These are phyloP conservation scores for Cryomyces antarcticus DNA, from an alignment of 495 filamentous ascomycete species.

Conservation along the genomic window DNA sequence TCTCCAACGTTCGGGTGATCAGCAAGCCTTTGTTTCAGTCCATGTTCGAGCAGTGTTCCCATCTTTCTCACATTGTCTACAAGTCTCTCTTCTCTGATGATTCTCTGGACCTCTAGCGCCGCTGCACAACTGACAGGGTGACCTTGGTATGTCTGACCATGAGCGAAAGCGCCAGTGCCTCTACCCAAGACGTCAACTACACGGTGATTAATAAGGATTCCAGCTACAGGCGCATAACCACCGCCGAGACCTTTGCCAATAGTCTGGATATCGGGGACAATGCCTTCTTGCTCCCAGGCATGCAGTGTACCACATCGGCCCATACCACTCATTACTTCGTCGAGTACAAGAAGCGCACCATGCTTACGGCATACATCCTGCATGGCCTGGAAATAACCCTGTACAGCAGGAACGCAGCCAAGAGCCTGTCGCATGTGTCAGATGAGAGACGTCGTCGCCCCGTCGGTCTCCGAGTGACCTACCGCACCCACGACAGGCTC, in stretches of 20 bases:
- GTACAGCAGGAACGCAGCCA: slow-evolving; percentile 22
- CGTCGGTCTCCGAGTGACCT: slow-evolving; percentile 4
- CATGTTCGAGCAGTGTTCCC: slow-evolving; percentile 23
- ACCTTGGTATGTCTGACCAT: slow-evolving; percentile 39
- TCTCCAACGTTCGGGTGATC: slow-evolving; percentile 38
- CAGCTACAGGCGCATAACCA: slow-evolving; percentile 23
- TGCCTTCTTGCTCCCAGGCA: slow-evolving; percentile 22
- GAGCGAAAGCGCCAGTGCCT: slow-evolving; percentile 25
- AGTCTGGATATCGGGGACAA: slow-evolving; percentile 21
- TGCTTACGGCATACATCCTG: slow-evolving; percentile 22
- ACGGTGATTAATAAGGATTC: slow-evolving; percentile 16
- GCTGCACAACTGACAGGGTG: slow-evolving; percentile 36
- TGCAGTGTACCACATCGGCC: slow-evolving; percentile 21
- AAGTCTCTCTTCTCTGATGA: slow-evolving; percentile 26
- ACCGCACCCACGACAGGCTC: slow-evolving; percentile 48
- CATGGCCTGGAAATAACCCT: slow-evolving; percentile 21
- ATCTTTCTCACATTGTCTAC: slow-evolving; percentile 27
- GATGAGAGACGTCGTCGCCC: neutral
- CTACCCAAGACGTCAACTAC: slow-evolving; percentile 16
- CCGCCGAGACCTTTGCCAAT: slow-evolving; percentile 24
- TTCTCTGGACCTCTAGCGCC: slow-evolving; percentile 33
- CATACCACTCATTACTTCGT: slow-evolving; percentile 27
- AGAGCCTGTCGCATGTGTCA: slow-evolving; percentile 7
- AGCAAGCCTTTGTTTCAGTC: slow-evolving; percentile 25
- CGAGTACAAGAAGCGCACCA: slow-evolving; percentile 22